phyloP scores from a whole-genome alignment of 805 yeast species.

The Grigorovia humatica region DNA sequence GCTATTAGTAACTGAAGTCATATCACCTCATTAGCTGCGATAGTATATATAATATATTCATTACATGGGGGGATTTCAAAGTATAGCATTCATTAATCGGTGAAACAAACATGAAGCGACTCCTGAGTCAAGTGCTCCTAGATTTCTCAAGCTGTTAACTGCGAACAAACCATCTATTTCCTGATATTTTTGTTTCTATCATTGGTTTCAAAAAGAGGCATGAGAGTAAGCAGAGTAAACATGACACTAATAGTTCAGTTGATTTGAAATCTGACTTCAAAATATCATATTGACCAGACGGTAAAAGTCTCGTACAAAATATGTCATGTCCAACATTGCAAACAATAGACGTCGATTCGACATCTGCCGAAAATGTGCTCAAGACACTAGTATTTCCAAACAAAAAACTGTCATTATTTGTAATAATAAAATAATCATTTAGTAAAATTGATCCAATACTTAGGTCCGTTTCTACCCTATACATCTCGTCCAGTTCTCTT shows the following conservation, averaged over 20 bases:
- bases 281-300: slow-evolving; percentile 76
- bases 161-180: slow-evolving; percentile 40
- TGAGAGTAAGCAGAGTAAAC: slow-evolving; percentile 38
- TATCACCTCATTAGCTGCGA: no score
- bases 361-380: slow-evolving; percentile 45
- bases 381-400: slow-evolving; percentile 26
- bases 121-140: no score
- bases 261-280: slow-evolving; percentile 61
- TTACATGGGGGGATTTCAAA: no score
- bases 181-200: slow-evolving; percentile 44
- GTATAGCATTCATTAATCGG: no score
- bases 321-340: slow-evolving; percentile 59
- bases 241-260: slow-evolving; percentile 49
- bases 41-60: no score
- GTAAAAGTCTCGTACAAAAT: slow-evolving; percentile 68
- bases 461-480: slow-evolving; percentile 30
- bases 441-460: slow-evolving; percentile 54
- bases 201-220: slow-evolving; percentile 46
- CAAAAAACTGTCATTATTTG: slow-evolving; percentile 41
- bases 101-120: no score
- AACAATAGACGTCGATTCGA: slow-evolving; percentile 74
- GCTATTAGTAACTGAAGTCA: no score
- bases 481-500: slow-evolving; percentile 44
- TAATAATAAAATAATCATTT: slow-evolving; percentile 39
- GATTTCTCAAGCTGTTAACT: no score